Evolutionary conservation across 495 filamentous ascomycete species (phyloP).

Genomic region (Penicillium daleae): DNA sequence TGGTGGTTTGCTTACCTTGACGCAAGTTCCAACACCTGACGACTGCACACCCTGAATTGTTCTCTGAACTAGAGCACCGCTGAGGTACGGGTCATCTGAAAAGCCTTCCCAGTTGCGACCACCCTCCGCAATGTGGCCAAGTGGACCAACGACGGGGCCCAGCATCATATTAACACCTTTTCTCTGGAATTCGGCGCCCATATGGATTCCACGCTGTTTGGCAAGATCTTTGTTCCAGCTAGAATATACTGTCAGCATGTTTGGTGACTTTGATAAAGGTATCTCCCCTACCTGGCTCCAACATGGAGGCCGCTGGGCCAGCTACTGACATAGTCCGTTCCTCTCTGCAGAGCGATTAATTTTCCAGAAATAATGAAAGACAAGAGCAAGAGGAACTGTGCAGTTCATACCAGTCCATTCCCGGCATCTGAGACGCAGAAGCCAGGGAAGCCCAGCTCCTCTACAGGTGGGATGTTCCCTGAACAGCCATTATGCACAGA

Average conservation of each 20-base stretch:
- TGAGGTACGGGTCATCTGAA: conserved; percentile 70
- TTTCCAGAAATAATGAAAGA: not conserved
- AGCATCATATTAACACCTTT: conserved; percentile 61
- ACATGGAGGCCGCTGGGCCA: conserved; percentile 60
- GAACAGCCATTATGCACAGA: conserved; percentile 66
- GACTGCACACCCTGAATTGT: conserved; percentile 71
- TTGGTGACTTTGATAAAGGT: not conserved
- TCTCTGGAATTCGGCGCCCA: conserved; percentile 61
- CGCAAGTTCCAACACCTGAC: conserved; percentile 69
- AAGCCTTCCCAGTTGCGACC: conserved; percentile 91
- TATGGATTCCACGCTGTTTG: conserved; percentile 48
- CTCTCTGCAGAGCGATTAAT: conserved; percentile 33
- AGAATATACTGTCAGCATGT: not conserved
- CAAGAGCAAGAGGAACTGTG: not conserved
- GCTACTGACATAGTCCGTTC: conserved; percentile 61
- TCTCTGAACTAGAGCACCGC: conserved; percentile 60
- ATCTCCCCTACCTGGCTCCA: conserved; percentile 49
- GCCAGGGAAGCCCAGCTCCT: conserved; percentile 60
- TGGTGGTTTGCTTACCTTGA: conserved; percentile 57
- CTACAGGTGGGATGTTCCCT: conserved; percentile 55
- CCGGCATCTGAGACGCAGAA: conserved; percentile 67
- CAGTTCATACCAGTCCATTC: conserved; percentile 52
- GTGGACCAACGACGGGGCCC: conserved; percentile 68
- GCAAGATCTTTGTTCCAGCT: conserved; percentile 43
- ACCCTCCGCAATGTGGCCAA: conserved; percentile 76